Conservation (phyloP, 768 basidiomycete species). For the Grammothele lineata region DNA sequence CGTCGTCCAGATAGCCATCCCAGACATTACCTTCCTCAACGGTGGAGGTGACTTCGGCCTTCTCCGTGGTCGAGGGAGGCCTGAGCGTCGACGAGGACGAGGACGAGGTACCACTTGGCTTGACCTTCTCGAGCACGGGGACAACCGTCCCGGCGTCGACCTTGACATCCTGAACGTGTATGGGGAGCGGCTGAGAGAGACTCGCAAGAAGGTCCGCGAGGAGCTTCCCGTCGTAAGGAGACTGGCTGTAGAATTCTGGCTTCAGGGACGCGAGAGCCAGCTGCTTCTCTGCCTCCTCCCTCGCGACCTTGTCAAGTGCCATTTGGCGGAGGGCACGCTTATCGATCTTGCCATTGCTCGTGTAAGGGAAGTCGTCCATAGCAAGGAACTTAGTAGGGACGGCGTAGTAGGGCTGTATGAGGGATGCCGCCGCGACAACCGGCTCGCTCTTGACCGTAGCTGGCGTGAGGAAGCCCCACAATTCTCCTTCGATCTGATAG, state of each 20-base stretch:
- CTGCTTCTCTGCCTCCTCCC: constrained; percentile 4
- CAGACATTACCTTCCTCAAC: constrained; percentile 30
- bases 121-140: not conserved
- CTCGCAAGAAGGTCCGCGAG: constrained; percentile 17
- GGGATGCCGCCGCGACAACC: constrained; percentile 42
- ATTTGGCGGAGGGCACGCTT: constrained; percentile 40
- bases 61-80: constrained; percentile 15
- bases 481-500: constrained; percentile 37
- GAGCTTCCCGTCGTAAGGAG: constrained; percentile 19
- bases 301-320: constrained; percentile 7
- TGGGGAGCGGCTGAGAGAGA: constrained; percentile 24
- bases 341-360: constrained; percentile 43
- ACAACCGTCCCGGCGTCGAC: constrained; percentile 25
- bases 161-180: constrained; percentile 25
- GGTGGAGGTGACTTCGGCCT: constrained; percentile 20
- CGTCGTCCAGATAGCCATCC: constrained; percentile 50
- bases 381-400: constrained; percentile 44
- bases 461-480: constrained; percentile 56
- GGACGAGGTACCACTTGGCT: constrained; percentile 13
- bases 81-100: constrained; percentile 17
- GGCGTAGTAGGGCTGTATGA: constrained; percentile 57
- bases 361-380: constrained; percentile 47
- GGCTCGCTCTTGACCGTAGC: constrained; percentile 29
- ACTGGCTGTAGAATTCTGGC: constrained; percentile 16
- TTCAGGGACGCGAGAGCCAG: constrained; percentile 2